Base-by-base conservation (phyloP, 495 filamentous ascomycete genomes). In the Poronia punctata region DNA sequence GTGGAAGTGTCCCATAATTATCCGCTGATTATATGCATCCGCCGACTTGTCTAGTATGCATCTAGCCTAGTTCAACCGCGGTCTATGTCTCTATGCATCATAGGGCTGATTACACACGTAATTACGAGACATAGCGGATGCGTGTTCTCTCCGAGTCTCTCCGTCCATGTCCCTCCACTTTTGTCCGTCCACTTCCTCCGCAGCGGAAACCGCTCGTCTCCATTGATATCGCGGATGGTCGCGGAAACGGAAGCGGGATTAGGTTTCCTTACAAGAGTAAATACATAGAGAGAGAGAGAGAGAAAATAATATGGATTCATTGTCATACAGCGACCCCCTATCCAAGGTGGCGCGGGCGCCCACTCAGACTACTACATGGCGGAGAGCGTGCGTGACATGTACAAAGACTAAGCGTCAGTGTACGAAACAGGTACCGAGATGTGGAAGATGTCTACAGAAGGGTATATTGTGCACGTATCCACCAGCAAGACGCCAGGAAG, bases 381-480 rank as follows among this genome's bases (percentile, higher is more conserved):
- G 52, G 11, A 50, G 45, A 35, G 55, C 55, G 16, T 58, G 55
- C 18, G 34, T 48, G 0, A 34, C 34, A 22, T 58, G 55, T 32
- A 48, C 55, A 21, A 54, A 37, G 43, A 37, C 51, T n/a, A 58
- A 58, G 38, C 42, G 52, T 25, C 48, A 58, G 31, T 58, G 55
- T 40, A 55, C 43, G 10, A 58, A 58, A 32, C 28, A 43, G 14
- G 16, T 50, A 7, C 55, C 55, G 2, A 29, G 38, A 7, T 58
- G 52, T 19, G 52, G 49, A 11, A 43, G 55, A 12, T 58, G 55
- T 19, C 18, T 29, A 11, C 38, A 41, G 12, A 52, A 40, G 16
- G 37, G 37, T 2, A 15, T 55, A 5, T 34, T 23, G 10, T 58
- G 55, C 37, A 27, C 35, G 14, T 58, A 58, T 40, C 52, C 40